phyloP scores from a whole-genome alignment of 805 yeast species.

The Schwanniomyces polymorphus region DNA sequence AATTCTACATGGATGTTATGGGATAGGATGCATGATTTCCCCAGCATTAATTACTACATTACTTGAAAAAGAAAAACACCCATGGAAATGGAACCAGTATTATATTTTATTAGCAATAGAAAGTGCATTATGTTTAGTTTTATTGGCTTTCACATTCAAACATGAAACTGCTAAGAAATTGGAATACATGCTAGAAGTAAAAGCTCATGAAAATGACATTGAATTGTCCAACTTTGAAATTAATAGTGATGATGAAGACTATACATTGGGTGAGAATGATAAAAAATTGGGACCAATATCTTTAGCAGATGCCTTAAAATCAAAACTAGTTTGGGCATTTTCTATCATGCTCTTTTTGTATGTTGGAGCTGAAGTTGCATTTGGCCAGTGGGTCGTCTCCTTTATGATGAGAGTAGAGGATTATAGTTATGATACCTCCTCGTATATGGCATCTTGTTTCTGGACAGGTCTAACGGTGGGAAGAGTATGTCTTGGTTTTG shows the following conservation, averaged over 20 bases:
- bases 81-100: slow-evolving; percentile 50
- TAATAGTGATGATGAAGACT: slow-evolving; percentile 7
- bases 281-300: neutral
- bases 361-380: slow-evolving; percentile 53
- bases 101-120: slow-evolving; percentile 36
- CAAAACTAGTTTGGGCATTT: slow-evolving; percentile 39
- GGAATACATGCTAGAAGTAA: slow-evolving; percentile 20
- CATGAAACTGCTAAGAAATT: slow-evolving; percentile 48
- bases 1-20: slow-evolving; percentile 52
- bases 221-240: slow-evolving; percentile 10
- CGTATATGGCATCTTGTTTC: slow-evolving; percentile 50
- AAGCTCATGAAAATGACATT: slow-evolving; percentile 7
- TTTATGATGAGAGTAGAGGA: slow-evolving; percentile 42
- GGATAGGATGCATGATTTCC: slow-evolving; percentile 53
- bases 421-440: slow-evolving; percentile 34
- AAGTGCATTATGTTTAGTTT: slow-evolving; percentile 20
- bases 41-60: slow-evolving; percentile 47
- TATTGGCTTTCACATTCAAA: slow-evolving; percentile 28
- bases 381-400: slow-evolving; percentile 55
- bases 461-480: slow-evolving; percentile 55
- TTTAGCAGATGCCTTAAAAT: slow-evolving; percentile 26
- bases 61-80: slow-evolving; percentile 32
- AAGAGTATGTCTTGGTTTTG: slow-evolving; percentile 50
- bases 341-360: slow-evolving; percentile 45
- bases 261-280: neutral